These are phyloP conservation scores for Gonapodya sp. DNA, from an alignment of 192 early-diverging fungal species.

Conservation along the genomic window DNA sequence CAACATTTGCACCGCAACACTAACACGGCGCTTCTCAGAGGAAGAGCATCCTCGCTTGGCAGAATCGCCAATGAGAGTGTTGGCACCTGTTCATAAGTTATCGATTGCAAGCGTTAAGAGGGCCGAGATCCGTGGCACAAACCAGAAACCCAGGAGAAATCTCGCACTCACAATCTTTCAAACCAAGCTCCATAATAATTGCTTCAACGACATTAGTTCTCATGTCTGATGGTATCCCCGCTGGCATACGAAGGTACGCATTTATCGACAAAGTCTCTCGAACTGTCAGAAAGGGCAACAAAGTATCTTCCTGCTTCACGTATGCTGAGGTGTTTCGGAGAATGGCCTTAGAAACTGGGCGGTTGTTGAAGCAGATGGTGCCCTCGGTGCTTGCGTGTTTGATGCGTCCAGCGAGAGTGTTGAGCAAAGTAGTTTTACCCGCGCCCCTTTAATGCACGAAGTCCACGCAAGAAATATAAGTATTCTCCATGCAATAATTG, in stretches of 20 bases:
- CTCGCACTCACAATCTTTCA: conserved; percentile 5
- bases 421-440: conserved; percentile 71
- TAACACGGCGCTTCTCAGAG: neutral
- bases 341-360: neutral
- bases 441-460: conserved; percentile 38
- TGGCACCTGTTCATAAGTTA: too few relatives aligned
- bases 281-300: conserved; percentile 6
- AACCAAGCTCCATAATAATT: neutral
- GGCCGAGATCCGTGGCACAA: too few relatives aligned
- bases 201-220: neutral
- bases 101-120: too few relatives aligned
- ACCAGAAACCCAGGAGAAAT: too few relatives aligned
- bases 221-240: neutral
- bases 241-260: neutral
- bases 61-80: conserved; percentile 1
- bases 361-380: neutral
- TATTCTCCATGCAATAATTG: too few relatives aligned
- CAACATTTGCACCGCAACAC: neutral
- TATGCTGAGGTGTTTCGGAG: neutral
- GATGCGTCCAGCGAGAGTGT: conserved; percentile 61
- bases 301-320: conserved; percentile 7
- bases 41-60: neutral
- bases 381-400: neutral
- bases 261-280: neutral
- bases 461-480: too few relatives aligned